phyloP scores from a whole-genome alignment of 495 filamentous ascomycete species.

The Amorphotheca resinae region DNA sequence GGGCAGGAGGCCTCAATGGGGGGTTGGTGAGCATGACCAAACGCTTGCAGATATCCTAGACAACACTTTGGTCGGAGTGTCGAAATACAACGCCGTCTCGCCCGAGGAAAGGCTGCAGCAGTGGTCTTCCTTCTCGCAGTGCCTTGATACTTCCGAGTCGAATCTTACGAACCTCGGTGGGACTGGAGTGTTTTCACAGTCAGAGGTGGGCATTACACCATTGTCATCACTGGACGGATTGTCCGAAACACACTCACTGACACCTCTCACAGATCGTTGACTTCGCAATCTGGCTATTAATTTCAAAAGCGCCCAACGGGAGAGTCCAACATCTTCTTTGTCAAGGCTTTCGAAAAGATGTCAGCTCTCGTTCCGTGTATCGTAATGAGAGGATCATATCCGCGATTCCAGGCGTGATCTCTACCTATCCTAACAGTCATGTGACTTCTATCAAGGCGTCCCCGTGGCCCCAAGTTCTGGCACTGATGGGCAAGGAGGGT shows the following conservation, averaged over 20 bases:
- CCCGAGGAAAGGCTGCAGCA: constrained; percentile 36
- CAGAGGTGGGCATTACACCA: constrained; percentile 40
- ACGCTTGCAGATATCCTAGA: constrained; percentile 49
- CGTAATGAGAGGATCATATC: constrained; percentile 8
- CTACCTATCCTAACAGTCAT: constrained; percentile 51
- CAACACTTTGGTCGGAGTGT: constrained; percentile 49
- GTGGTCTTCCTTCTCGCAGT: constrained; percentile 58
- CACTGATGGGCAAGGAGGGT: constrained; percentile 60
- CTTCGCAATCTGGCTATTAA: constrained; percentile 66
- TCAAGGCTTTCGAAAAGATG: constrained; percentile 50
- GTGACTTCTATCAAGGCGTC: constrained; percentile 53
- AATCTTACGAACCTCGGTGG: constrained; percentile 35
- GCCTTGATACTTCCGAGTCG: constrained; percentile 34
- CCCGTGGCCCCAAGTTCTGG: constrained; percentile 61
- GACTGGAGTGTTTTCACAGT: constrained; percentile 34
- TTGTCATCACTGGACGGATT: not conserved
- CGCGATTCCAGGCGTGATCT: constrained; percentile 14
- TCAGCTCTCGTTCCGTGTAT: constrained; percentile 38
- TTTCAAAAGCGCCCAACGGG: constrained; percentile 39
- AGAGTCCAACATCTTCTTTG: constrained; percentile 63
- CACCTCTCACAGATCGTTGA: constrained; percentile 54
- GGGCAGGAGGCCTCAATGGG: constrained; percentile 14
- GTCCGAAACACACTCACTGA: not conserved
- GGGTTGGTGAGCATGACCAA: constrained; percentile 19
- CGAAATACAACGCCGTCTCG: constrained; percentile 23